phyloP scores from a whole-genome alignment of 2,329 filamentous ascomycete genomes.

The Diaporthe humulicola region DNA sequence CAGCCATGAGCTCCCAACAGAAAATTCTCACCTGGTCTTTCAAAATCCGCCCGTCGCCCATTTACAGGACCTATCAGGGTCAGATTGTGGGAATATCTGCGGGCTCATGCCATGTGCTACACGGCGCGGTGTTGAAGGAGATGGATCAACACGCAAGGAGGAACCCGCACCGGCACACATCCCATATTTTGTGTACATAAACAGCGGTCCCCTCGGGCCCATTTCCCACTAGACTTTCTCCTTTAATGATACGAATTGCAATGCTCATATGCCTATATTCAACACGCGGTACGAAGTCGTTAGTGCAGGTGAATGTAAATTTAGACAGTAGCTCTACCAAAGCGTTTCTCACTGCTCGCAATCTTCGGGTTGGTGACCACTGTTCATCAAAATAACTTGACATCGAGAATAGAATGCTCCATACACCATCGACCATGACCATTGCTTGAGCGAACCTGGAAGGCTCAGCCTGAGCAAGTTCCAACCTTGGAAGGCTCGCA shows the following conservation, averaged over 20 bases:
- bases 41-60: background rate
- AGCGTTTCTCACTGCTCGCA: background rate
- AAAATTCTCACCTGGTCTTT: too few relatives aligned
- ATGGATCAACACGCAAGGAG: too few relatives aligned
- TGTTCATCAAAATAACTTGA: background rate
- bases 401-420: background rate
- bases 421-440: background rate
- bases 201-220: too few relatives aligned
- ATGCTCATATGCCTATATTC: too few relatives aligned
- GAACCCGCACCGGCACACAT: too few relatives aligned
- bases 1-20: background rate
- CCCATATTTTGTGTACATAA: too few relatives aligned
- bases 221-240: too few relatives aligned
- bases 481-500: slow-evolving; percentile 30
- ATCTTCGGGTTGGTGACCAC: background rate
- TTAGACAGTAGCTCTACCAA: background rate
- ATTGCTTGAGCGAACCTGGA: too few relatives aligned
- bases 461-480: slow-evolving; percentile 5
- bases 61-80: too few relatives aligned
- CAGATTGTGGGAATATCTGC: too few relatives aligned
- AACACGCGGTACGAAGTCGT: background rate
- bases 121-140: too few relatives aligned
- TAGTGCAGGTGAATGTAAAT: background rate
- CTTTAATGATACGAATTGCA: too few relatives aligned
- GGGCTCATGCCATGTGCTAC: background rate